These are phyloP conservation scores for Ophiostoma pallidulum DNA, from an alignment of 2,329 filamentous ascomycete species.

Conservation along the genomic window DNA sequence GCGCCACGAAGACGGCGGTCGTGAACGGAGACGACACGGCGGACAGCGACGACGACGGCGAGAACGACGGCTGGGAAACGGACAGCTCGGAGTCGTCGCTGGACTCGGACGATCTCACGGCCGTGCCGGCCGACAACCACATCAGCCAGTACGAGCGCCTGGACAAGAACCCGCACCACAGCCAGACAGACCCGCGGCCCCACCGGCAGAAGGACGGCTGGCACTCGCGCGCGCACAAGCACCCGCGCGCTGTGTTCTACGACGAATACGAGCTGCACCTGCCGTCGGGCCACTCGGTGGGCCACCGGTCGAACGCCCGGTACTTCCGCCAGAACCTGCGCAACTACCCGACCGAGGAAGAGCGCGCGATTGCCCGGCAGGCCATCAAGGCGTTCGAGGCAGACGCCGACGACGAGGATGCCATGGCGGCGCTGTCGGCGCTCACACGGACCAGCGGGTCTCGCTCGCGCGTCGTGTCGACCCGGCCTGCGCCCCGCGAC, in stretches of 20 bases:
- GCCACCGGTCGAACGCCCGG: conserved; percentile 75
- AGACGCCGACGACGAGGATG: conserved; percentile 5
- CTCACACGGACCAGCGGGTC: not conserved
- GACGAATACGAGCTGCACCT: conserved; percentile 92
- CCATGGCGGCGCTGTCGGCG: not conserved
- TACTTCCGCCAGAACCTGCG: conserved; percentile 92
- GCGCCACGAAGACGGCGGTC: conserved; percentile 41
- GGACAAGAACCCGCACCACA: conserved; percentile 65
- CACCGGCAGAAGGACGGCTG: conserved; percentile 69
- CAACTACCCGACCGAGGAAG: conserved; percentile 69
- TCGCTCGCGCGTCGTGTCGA: not conserved
- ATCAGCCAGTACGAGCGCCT: conserved; percentile 64
- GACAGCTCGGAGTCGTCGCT: conserved; percentile 85
- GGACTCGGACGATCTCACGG: conserved; percentile 73
- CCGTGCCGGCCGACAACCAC: conserved; percentile 65
- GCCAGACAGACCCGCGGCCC: conserved; percentile 57
- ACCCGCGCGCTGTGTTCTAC: conserved; percentile 68
- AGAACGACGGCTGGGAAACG: conserved; percentile 86
- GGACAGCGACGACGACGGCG: conserved; percentile 38
- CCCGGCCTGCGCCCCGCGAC: conserved; percentile 12
- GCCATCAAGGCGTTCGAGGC: conserved; percentile 13
- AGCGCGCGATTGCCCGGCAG: conserved; percentile 29
- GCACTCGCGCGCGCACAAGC: conserved; percentile 75
- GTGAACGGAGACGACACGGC: conserved; percentile 25
- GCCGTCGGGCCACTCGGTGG: conserved; percentile 78